A percentile compares a stretch with the other conserved stretches of the same genome.
phyloP scores from a whole-genome alignment of 352 stramenopile species.

The Globisporangium camurandrum region DNA sequence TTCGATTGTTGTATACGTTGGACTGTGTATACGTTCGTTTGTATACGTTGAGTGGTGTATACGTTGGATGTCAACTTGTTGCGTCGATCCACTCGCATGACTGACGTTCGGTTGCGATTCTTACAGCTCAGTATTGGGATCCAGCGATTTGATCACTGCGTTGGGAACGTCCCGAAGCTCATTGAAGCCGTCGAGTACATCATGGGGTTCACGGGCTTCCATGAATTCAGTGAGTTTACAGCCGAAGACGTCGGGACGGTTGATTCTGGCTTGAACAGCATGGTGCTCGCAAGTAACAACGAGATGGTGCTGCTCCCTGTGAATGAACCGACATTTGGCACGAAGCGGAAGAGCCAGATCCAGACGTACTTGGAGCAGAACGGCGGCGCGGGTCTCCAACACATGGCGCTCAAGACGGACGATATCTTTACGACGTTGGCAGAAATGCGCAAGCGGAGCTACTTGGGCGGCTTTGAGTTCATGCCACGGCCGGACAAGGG shows the following conservation, averaged over 20 bases:
- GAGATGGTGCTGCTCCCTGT: constrained; percentile 92
- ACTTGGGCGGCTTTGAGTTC: constrained; percentile 77
- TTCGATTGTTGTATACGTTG: not conserved
- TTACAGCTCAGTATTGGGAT: constrained; percentile 69
- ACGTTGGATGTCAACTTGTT: not conserved
- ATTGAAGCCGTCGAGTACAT: constrained; percentile 82
- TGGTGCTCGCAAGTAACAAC: constrained; percentile 92
- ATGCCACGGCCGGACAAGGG: constrained; percentile 72
- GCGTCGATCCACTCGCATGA: not conserved
- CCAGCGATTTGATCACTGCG: constrained; percentile 81
- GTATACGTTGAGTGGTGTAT: not conserved
- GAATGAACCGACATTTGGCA: constrained; percentile 94
- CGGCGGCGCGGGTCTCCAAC: constrained; percentile 91
- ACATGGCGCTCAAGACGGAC: constrained; percentile 95
- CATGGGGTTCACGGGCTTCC: constrained; percentile 76
- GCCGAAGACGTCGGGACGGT: constrained; percentile 92
- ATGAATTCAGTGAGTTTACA: constrained; percentile 94
- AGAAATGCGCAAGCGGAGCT: constrained; percentile 72
- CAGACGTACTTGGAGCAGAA: constrained; percentile 96
- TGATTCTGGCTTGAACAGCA: constrained; percentile 92
- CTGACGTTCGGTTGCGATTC: not conserved
- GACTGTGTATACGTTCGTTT: too few relatives aligned
- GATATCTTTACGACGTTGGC: constrained; percentile 94
- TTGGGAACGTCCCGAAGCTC: constrained; percentile 89
- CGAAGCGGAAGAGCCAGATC: constrained; percentile 92